Conservation (phyloP, 208 protist species). For the Leishmania amazonensis region DNA sequence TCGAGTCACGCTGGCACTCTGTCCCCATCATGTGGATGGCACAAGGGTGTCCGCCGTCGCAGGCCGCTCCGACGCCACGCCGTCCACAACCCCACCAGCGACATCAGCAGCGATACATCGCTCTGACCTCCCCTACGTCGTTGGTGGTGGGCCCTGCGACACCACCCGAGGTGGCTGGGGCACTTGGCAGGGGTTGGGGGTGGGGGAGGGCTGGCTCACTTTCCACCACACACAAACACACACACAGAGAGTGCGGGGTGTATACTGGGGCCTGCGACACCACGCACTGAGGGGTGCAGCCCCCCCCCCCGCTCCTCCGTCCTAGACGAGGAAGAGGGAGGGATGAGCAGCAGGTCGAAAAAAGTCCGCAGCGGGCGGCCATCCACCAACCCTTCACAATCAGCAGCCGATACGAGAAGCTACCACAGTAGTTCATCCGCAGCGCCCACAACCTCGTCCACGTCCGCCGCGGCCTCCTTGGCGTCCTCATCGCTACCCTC, state of each 20-base stretch:
- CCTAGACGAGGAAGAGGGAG: not conserved
- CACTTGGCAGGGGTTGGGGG: not conserved
- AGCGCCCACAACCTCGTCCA: constrained; percentile 28
- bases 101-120: not conserved
- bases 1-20: not conserved
- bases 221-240: no score
- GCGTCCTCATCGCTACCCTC: constrained; percentile 23
- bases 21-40: not conserved
- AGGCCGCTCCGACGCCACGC: not conserved
- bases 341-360: not conserved
- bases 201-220: not conserved
- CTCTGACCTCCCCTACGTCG: not conserved
- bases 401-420: not conserved
- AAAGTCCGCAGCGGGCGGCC: not conserved
- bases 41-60: not conserved
- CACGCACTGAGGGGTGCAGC: no score
- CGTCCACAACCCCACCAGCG: not conserved
- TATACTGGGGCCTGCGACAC: not conserved
- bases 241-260: not conserved
- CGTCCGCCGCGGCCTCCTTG: constrained; percentile 19
- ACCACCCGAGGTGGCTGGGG: not conserved
- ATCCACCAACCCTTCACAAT: not conserved
- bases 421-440: constrained; percentile 46
- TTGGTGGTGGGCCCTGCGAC: not conserved
- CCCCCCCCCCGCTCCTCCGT: not conserved